Evolutionary conservation across 495 filamentous ascomycete species (phyloP).

Genomic region (Clohesyomyces aquaticus): DNA sequence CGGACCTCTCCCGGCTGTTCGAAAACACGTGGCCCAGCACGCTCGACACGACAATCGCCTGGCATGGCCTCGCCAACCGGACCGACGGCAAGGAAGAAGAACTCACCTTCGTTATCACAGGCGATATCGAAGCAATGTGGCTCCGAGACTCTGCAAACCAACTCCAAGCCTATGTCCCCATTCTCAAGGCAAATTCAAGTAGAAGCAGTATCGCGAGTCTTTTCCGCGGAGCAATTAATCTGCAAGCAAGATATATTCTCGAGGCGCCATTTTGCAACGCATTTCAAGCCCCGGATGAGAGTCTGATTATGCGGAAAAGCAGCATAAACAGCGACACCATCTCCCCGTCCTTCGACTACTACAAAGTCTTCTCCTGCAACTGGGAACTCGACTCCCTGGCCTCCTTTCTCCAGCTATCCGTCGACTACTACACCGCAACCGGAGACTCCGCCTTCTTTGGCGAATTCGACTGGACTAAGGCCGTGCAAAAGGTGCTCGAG

Average conservation of each 20-base stretch:
- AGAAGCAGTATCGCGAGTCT: conserved; percentile 59
- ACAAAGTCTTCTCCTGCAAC: conserved; percentile 64
- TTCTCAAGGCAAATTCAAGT: conserved; percentile 55
- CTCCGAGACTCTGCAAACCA: conserved; percentile 70
- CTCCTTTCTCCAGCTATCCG: conserved; percentile 63
- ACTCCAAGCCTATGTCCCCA: conserved; percentile 62
- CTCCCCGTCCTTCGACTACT: conserved; percentile 54
- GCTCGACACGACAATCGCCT: conserved; percentile 68
- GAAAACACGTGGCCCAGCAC: conserved; percentile 69
- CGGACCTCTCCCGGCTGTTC: conserved; percentile 67
- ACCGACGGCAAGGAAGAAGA: conserved; percentile 50
- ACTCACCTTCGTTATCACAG: conserved; percentile 65
- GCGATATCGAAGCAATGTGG: conserved; percentile 73
- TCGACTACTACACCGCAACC: conserved; percentile 60
- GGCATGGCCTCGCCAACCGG: conserved; percentile 59
- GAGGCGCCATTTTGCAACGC: conserved; percentile 66
- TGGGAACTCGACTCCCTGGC: conserved; percentile 70
- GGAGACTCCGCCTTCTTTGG: conserved; percentile 61
- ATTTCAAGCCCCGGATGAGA: conserved; percentile 64
- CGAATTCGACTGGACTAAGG: conserved; percentile 61
- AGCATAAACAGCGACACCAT: conserved; percentile 54
- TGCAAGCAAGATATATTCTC: conserved; percentile 65
- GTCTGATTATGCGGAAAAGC: conserved; percentile 55
- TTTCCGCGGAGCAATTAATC: conserved; percentile 67
- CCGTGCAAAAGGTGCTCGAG: conserved; percentile 57